Base-by-base conservation (phyloP, 371 early-diverging fungal species). In the Nematocida sp. region DNA sequence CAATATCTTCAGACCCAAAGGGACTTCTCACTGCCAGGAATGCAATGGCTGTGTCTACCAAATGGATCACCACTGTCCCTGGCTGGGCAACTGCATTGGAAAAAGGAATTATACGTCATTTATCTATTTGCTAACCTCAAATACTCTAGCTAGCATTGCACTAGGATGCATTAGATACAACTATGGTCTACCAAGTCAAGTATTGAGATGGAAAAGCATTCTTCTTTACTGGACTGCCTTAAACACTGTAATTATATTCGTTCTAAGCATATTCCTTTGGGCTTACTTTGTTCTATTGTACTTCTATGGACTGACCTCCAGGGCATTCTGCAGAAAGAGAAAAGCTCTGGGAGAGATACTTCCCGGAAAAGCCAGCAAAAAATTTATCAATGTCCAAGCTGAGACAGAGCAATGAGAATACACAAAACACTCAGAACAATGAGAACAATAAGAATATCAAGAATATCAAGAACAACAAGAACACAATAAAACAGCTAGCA, bases 51-150 rank as follows among this genome's bases (percentile, higher is more conserved):
- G 83, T 55, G 54, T 82, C 23, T n/a, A 75, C 1, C 77, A 78
- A 29, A 82, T 78, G 79, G 83, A 82, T 49, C 83, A 82, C 47
- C 83, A 82, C 70, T 82, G 83, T 51, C 21, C 58, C n/a, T 78
- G 78, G 78, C 75, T 82, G 45, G 55, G 55, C 40, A 81, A 53
- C 29, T 82, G 83, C 65, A 78, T 82, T 21, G 83, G 80, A 2
- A 70, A 78, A 47, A 78, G 77, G 21, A 82, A 81, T 61, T 76
- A 65, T 27, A 40, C 51, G 21, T 34, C 45, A 19, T 76, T 76
- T 43, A 55, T 76, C 48, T 21, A 31, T 53, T 45, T 76, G 21
- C 61, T 70, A n/a, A 47, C 61, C 4, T 4, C 38, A 11, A 61
- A 70, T 13, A 31, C 5, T 7, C 4, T 34, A 9, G 13, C 52